These are phyloP conservation scores for Boletus edulis DNA, from an alignment of 768 basidiomycete genomes.

Conservation along the genomic window DNA sequence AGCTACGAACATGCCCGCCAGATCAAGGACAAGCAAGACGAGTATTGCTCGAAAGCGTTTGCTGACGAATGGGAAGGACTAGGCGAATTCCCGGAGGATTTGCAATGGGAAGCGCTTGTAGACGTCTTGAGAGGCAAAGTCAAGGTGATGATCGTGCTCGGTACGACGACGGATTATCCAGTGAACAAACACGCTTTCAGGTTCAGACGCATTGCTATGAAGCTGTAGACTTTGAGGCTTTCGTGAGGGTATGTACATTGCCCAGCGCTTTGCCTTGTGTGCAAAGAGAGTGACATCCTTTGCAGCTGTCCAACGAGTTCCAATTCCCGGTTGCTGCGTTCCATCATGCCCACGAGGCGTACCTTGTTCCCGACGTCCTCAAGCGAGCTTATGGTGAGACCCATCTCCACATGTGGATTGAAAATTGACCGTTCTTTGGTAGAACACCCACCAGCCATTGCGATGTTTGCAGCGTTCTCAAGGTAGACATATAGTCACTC, in stretches of 20 bases:
- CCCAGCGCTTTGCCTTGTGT: neutral
- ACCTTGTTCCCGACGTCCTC: constrained; percentile 73
- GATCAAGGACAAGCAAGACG: constrained; percentile 67
- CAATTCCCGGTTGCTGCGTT: constrained; percentile 72
- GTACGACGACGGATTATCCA: neutral
- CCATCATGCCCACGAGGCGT: constrained; percentile 80
- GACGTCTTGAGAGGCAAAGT: constrained; percentile 73
- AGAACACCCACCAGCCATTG: constrained; percentile 61
- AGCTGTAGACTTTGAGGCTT: constrained; percentile 66
- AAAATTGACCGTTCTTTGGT: neutral
- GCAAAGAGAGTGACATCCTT: neutral
- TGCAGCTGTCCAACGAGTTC: constrained; percentile 75
- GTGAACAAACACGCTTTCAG: constrained; percentile 18
- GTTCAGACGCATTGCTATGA: constrained; percentile 55
- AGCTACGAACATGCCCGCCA: constrained; percentile 64
- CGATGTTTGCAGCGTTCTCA: constrained; percentile 64
- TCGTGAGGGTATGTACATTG: constrained; percentile 52
- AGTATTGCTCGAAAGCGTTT: constrained; percentile 53
- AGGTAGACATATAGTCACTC: constrained; percentile 26
- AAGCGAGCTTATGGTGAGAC: constrained; percentile 61
- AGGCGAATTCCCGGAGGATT: constrained; percentile 59
- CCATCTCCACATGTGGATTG: neutral
- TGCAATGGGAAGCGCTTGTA: constrained; percentile 70
- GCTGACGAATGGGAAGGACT: constrained; percentile 44
- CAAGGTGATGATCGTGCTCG: constrained; percentile 43